A percentile compares a stretch with the other conserved stretches of the same genome.
These are phyloP conservation scores for Letharia columbiana DNA, from an alignment of 495 filamentous ascomycete species.

Conservation along the genomic window DNA sequence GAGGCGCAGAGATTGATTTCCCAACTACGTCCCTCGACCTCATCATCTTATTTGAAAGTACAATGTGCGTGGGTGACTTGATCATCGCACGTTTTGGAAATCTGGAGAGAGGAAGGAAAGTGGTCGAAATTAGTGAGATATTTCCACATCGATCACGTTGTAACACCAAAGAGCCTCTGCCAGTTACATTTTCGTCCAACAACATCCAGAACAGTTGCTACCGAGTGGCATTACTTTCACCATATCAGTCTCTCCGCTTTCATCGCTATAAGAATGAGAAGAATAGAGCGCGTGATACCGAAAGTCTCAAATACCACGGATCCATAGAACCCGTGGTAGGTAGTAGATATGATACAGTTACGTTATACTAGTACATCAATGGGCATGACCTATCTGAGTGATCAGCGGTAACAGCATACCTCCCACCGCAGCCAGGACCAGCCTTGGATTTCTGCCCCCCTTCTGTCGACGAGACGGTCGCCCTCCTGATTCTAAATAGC, in stretches of 20 bases:
- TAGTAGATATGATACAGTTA: background rate
- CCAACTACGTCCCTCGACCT: no score
- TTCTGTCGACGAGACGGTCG: constrained; percentile 38
- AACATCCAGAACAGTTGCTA: background rate
- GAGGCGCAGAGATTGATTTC: background rate
- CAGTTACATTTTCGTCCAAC: no score
- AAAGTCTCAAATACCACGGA: background rate
- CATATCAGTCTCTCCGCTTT: no score
- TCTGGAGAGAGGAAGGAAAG: no score
- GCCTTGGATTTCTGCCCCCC: constrained; percentile 45
- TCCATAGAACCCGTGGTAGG: background rate
- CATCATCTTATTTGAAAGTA: no score
- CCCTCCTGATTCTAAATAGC: constrained; percentile 52
- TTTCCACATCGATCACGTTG: no score
- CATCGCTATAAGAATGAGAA: no score
- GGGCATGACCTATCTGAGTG: constrained; percentile 84
- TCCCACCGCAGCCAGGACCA: constrained; percentile 66
- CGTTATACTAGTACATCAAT: constrained; percentile 37
- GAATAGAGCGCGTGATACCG: background rate
- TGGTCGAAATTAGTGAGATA: no score
- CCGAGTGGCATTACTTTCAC: background rate
- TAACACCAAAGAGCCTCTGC: no score
- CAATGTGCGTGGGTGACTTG: no score
- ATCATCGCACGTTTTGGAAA: no score
- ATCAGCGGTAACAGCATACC: constrained; percentile 88